Percentiles rank a stretch among this genome's conserved stretches.
phyloP scores from a whole-genome alignment of 2,329 filamentous ascomycete genomes.

The Macrophomina tecta region DNA sequence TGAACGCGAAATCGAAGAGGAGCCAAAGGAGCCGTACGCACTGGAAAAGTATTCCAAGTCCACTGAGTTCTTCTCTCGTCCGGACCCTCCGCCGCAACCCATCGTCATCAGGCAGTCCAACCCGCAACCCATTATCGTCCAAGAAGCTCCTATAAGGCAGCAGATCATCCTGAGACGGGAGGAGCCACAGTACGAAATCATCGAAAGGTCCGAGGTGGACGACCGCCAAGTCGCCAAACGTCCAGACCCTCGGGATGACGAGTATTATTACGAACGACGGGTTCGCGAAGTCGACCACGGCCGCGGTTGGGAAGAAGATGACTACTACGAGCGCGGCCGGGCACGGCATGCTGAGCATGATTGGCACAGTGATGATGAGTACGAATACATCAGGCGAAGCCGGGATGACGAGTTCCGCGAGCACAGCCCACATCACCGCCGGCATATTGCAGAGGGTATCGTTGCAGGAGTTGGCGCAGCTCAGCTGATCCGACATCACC shows the following conservation, averaged over 20 bases:
- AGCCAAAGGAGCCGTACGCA: conserved; percentile 49
- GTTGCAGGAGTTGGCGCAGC: conserved; percentile 66
- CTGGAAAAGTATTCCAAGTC: conserved; percentile 60
- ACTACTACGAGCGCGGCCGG: conserved; percentile 45
- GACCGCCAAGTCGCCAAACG: conserved; percentile 54
- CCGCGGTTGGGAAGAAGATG: conserved; percentile 46
- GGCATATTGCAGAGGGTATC: conserved; percentile 67
- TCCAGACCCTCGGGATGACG: conserved; percentile 55
- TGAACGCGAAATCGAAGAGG: conserved; percentile 53
- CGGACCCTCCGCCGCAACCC: conserved; percentile 47
- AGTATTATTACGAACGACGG: conserved; percentile 67
- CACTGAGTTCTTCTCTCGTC: conserved; percentile 58
- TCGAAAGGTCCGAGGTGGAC: conserved; percentile 64
- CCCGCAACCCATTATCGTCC: conserved; percentile 61
- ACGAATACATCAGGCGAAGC: conserved; percentile 65
- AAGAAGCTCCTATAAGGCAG: conserved; percentile 54
- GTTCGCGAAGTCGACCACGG: conserved; percentile 61
- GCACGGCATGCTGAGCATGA: conserved; percentile 43
- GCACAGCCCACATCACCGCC: conserved; percentile 56
- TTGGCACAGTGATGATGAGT: conserved; percentile 64
- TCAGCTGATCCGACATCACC: conserved; percentile 64
- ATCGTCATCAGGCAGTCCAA: conserved; percentile 59
- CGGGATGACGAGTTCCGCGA: conserved; percentile 42
- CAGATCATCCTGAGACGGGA: conserved; percentile 57
- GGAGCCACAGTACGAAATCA: conserved; percentile 65